Evolutionary conservation across 1,139 yeast genomes (phyloP), one percentile per base, ranked within the genome.

Genomic region (Geotrichum klebahnii): DNA sequence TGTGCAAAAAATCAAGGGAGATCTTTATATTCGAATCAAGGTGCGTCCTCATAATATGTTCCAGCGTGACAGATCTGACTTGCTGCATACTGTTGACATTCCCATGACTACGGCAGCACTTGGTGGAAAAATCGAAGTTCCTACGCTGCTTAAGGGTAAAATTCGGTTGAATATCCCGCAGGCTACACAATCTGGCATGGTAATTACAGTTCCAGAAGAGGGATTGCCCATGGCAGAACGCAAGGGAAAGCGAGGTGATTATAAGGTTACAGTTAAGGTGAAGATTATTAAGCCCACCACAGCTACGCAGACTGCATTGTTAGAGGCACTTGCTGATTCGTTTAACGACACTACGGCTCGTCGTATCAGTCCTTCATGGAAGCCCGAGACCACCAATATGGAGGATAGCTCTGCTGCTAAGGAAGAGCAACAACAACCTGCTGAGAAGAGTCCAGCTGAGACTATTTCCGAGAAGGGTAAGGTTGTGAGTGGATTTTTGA

Each of bases 71-170:
- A 84, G 84, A 39, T 74, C 77, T 53, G 80, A 84, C 61, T 75
- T 92, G 55, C 67, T 84, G 52, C 77, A 80, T 61, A 73, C 75
- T 33, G 80, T 82, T 47, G 80, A 80, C 42, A 81, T 92, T 50
- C 84, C 94, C 44, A 86, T 89, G 82, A 92, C 98, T 1, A 92
- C 98, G 0, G 98, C 98, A 1, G 92, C 96, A 0, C 74, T 92
- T 45, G 99, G 99, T 53, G 99, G 99, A 32, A 82, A 80, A 48
- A 77, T 92, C 26, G 79, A 84, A 43, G 81, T 92, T 12, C 97
- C 97, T 34, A 90, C 97, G 0, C 77, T 92, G 32, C 89, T 83
- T 57, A 89, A 87, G 4, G 81, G 79, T 36, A 67, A 65, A 41
- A 73, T 94, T 54, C 84, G 89, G 65, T 70, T 92, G 52, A 86